Base-by-base conservation (phyloP, 2,329 filamentous ascomycete species). In the Penicillium sp. region DNA sequence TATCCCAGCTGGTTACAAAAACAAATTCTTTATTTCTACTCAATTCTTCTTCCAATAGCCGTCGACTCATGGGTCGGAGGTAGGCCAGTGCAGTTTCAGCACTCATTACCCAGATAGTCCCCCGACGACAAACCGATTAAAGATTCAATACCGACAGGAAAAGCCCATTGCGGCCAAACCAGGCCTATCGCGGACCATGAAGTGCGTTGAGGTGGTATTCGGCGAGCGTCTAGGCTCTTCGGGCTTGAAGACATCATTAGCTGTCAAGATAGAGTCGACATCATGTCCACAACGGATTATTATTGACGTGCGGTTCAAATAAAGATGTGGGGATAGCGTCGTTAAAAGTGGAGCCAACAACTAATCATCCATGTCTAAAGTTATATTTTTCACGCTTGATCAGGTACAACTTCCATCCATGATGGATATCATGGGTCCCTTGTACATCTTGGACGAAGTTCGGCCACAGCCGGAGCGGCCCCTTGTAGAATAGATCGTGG, bases 1-100 rank as follows among this genome's bases (percentile, higher is more conserved):
- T n/a, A n/a, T 67, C 63, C 81, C 82, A 86, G 54, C 78, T 78
- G 55, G 78, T 78, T 37, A 70, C 53, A 56, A 82, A 56, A 82
- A 82, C 55, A 73, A 76, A 40, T 72, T 71, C 56, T 72, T 74
- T 45, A 82, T 75, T 27, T 75, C 74, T 13, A 65, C 70, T 42
- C 69, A 66, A 42, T 75, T 69, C 60, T 80, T 77, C 25, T 81
- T 68, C 90, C 90, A 95, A 66, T 92, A 53, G 13, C 38, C 46
- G 39, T 25, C 41, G 29, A 10, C 40, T 24, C 4, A 46, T 15
- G 9, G 50, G 33, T n/a, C 44, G 53, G 32, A 49, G 46, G 6
- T 42, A 43, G 18, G 38, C 47, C 7, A 53, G 40, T 8, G 41
- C n/a, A 2, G 29, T 6, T 20, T 52, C 49, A 7, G 49, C 27